A percentile compares a stretch with the other conserved stretches of the same genome.
Conservation (phyloP, 106 monocot genomes). For the Platanthera guangdongensis region DNA sequence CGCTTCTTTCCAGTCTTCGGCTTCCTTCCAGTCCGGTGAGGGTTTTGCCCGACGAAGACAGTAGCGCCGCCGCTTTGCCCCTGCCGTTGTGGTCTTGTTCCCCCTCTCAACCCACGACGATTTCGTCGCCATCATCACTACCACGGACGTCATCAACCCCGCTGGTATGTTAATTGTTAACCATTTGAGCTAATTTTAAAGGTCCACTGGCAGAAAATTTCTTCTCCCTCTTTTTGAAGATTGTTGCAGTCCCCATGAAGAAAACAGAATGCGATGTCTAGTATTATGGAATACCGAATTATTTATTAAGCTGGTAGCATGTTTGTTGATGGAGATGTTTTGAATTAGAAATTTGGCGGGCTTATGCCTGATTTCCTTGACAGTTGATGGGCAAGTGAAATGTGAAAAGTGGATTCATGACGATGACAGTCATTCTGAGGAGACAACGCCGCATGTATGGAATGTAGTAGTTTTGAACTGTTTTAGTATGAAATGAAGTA, state of each 20-base stretch:
- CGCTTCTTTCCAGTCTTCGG: no score
- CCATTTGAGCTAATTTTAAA: background rate
- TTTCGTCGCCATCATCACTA: no score
- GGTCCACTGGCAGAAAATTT: background rate
- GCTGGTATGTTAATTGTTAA: conserved; percentile 35
- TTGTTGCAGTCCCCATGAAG: background rate
- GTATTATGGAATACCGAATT: background rate
- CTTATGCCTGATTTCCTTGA: background rate
- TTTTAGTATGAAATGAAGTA: no score
- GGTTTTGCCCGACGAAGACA: no score
- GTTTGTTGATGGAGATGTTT: background rate
- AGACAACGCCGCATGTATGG: no score
- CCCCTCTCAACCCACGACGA: no score
- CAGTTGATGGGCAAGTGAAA: conserved; percentile 80
- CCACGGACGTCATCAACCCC: no score
- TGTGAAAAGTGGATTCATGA: conserved; percentile 97
- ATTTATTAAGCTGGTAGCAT: background rate
- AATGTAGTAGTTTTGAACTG: no score
- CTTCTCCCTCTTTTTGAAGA: background rate
- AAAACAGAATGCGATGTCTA: background rate
- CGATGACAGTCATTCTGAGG: conserved; percentile 54
- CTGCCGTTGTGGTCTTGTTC: no score
- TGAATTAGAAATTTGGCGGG: background rate
- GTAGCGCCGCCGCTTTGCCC: no score
- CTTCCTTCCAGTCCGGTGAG: no score